A percentile compares a stretch with the other conserved stretches of the same genome.
Conservation (phyloP, 2,329 filamentous ascomycete genomes). For the Paraphoma chrysanthemicola region DNA sequence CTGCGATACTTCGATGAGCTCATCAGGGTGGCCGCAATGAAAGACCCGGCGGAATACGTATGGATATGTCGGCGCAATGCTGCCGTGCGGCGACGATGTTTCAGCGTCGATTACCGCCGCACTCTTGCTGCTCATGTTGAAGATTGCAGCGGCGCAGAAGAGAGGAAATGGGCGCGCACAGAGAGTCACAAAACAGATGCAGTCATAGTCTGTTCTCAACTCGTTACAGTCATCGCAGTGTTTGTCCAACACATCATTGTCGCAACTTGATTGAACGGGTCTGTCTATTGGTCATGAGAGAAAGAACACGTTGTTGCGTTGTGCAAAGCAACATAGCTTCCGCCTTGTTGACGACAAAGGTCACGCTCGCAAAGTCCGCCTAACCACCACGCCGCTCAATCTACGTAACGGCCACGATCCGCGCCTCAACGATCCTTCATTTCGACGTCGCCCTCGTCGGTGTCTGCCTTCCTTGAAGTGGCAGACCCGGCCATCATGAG, state of each 20-base stretch:
- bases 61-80: slow-evolving; percentile 6
- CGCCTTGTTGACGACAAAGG: not conserved
- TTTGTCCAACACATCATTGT: not conserved
- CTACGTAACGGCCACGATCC: not conserved
- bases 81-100: not conserved
- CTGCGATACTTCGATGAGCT: slow-evolving; percentile 19
- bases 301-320: not conserved
- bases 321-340: not conserved
- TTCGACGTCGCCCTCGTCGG: not conserved
- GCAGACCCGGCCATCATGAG: not conserved
- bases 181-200: not conserved
- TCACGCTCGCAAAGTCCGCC: not conserved
- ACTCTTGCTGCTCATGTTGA: not conserved
- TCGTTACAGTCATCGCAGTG: not conserved
- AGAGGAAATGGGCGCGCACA: not conserved
- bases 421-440: not conserved
- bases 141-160: not conserved
- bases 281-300: not conserved
- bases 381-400: not conserved
- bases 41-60: slow-evolving; percentile 23
- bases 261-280: not conserved
- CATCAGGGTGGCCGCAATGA: slow-evolving; percentile 23
- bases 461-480: not conserved
- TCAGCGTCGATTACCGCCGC: not conserved
- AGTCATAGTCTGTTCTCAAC: not conserved